phyloP scores from a whole-genome alignment of 192 early-diverging fungal genomes.

The Lunasporangiospora selenospora region DNA sequence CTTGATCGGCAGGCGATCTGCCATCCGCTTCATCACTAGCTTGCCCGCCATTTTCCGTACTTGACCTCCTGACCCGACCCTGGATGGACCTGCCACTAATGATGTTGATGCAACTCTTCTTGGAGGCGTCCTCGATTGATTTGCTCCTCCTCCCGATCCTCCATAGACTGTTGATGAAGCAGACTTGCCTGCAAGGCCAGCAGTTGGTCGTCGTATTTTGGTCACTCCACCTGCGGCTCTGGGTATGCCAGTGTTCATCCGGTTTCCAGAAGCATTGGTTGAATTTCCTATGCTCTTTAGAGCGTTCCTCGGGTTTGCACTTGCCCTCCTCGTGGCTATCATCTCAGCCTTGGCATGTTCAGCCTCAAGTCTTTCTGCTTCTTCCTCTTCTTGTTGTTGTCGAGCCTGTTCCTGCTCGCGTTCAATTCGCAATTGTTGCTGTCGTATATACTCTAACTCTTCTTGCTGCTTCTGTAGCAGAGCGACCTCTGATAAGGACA shows the following conservation, averaged over 20 bases:
- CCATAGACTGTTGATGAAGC: too few relatives aligned
- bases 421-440: conserved; percentile 27
- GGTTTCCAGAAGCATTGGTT: too few relatives aligned
- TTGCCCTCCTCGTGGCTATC: too few relatives aligned
- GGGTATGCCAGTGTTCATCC: too few relatives aligned
- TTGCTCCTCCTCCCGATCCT: too few relatives aligned
- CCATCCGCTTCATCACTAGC: conserved; percentile 40
- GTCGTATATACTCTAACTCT: conserved; percentile 31
- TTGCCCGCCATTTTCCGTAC: conserved; percentile 32
- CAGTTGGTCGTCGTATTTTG: too few relatives aligned
- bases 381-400: conserved; percentile 28
- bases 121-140: too few relatives aligned
- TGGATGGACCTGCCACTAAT: conserved; percentile 11
- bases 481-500: conserved; percentile 11
- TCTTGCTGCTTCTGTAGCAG: conserved; percentile 38
- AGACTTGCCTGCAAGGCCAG: too few relatives aligned
- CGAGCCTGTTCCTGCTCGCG: conserved; percentile 27
- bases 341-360: conserved; percentile 18
- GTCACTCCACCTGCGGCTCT: too few relatives aligned
- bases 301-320: too few relatives aligned
- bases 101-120: too few relatives aligned
- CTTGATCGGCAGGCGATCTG: conserved; percentile 25
- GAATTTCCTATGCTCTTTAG: too few relatives aligned
- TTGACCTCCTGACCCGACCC: conserved; percentile 22
- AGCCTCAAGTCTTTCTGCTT: conserved; percentile 24